A percentile compares a stretch with the other conserved stretches of the same genome.
These are phyloP conservation scores for Leccinum longicurvipes DNA, from an alignment of 768 basidiomycete species.

Conservation along the genomic window DNA sequence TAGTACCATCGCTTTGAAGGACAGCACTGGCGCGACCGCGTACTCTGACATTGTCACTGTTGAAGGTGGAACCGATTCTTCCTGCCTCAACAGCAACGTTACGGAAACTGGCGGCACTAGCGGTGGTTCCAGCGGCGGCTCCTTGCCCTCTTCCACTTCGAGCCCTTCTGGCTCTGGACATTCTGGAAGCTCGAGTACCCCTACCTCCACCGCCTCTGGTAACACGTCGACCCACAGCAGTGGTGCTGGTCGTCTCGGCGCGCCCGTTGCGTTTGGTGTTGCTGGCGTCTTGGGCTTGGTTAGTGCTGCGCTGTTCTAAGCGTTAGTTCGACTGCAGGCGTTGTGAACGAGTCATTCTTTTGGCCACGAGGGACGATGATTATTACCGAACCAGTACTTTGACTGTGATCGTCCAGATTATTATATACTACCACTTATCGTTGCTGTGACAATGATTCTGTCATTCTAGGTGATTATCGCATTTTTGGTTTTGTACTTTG, in stretches of 20 bases:
- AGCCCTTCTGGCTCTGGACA: background rate
- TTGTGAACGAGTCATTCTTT: conserved; percentile 8
- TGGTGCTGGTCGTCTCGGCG: conserved; percentile 31
- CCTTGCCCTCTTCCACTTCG: conserved; percentile 2
- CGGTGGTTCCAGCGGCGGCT: background rate
- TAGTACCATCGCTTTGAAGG: conserved; percentile 58
- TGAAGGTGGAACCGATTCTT: conserved; percentile 30
- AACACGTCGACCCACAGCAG: conserved; percentile 26
- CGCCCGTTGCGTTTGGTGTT: conserved; percentile 38
- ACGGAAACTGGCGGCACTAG: conserved; percentile 8
- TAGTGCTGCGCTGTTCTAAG: conserved; percentile 47
- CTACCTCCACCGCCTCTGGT: conserved; percentile 21
- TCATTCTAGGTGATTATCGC: conserved; percentile 1
- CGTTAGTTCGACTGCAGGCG: background rate
- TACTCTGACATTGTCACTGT: conserved; percentile 54
- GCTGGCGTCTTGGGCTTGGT: conserved; percentile 50
- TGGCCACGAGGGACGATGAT: conserved; percentile 14
- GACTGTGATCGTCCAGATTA: conserved; percentile 6
- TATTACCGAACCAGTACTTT: background rate
- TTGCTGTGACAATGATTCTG: conserved; percentile 12
- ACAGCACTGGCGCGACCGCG: conserved; percentile 48
- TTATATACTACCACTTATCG: conserved; percentile 16
- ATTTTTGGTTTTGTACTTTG: conserved; percentile 21
- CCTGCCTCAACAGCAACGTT: conserved; percentile 28
- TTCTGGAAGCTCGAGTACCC: conserved; percentile 2